These are phyloP conservation scores for Phycomyces nitens DNA, from an alignment of 192 early-diverging fungal species.

Conservation along the genomic window DNA sequence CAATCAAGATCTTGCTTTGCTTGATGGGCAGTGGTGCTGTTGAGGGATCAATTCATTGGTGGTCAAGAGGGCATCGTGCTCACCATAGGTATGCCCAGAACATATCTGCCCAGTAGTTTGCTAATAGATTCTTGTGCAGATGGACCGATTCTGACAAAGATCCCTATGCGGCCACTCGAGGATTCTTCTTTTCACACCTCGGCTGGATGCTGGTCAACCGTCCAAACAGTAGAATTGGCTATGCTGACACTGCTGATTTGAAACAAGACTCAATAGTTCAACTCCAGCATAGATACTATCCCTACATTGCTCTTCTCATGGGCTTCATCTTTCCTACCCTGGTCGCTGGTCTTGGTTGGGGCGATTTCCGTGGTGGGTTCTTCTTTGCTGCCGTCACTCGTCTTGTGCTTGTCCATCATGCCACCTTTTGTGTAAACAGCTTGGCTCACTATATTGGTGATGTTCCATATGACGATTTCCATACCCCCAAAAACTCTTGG, in stretches of 20 bases:
- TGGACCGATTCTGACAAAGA: conserved; percentile 81
- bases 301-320: conserved; percentile 66
- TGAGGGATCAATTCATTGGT: conserved; percentile 84
- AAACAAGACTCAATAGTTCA: conserved; percentile 66
- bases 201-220: conserved; percentile 87
- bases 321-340: conserved; percentile 76
- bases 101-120: no score
- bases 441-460: conserved; percentile 78
- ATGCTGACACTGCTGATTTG: conserved; percentile 78
- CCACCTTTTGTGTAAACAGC: conserved; percentile 87
- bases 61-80: conserved; percentile 80
- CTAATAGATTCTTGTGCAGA: no score
- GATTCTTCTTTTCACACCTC: conserved; percentile 78
- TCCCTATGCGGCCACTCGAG: conserved; percentile 77
- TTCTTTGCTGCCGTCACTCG: conserved; percentile 72
- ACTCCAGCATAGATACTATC: conserved; percentile 79
- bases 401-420: conserved; percentile 81
- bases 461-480: conserved; percentile 73
- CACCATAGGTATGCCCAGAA: conserved; percentile 83
- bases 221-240: conserved; percentile 66
- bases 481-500: conserved; percentile 79
- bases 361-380: conserved; percentile 76
- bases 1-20: conserved; percentile 60
- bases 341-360: conserved; percentile 81
- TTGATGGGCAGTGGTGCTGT: conserved; percentile 69